phyloP scores from a whole-genome alignment of 2,329 filamentous ascomycete species.

The Nigrospora oryzae region DNA sequence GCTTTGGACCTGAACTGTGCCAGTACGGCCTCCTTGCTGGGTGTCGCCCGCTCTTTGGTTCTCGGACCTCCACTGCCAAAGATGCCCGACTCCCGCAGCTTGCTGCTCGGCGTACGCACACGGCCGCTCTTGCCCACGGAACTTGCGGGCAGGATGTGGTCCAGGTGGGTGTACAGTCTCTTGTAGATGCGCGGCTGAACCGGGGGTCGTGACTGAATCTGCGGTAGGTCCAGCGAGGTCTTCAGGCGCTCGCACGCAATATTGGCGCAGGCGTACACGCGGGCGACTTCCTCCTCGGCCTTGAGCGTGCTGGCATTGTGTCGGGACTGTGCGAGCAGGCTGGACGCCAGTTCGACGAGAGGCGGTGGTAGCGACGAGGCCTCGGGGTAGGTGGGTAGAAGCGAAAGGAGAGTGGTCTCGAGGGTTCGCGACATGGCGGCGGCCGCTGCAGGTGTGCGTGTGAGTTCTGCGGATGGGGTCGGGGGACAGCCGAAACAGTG shows the following conservation, averaged over 20 bases:
- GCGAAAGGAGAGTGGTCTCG: constrained; percentile 62
- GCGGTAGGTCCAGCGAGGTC: constrained; percentile 65
- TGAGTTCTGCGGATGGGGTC: neutral
- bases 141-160: constrained; percentile 53
- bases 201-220: constrained; percentile 67
- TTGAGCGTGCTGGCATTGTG: constrained; percentile 70
- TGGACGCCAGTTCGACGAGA: constrained; percentile 64
- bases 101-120: constrained; percentile 22
- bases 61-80: constrained; percentile 19
- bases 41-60: constrained; percentile 31
- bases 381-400: constrained; percentile 65
- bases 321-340: constrained; percentile 72
- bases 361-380: constrained; percentile 55
- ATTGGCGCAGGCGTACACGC: constrained; percentile 76
- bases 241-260: constrained; percentile 84
- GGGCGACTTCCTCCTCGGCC: constrained; percentile 79
- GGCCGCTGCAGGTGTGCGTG: neutral
- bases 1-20: constrained; percentile 31
- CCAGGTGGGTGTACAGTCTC: constrained; percentile 73
- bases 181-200: constrained; percentile 76
- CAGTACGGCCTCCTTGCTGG: constrained; percentile 35
- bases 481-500: neutral
- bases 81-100: constrained; percentile 23
- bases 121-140: constrained; percentile 13
- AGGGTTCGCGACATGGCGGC: constrained; percentile 62